phyloP scores from a whole-genome alignment of 306 rosid species.

The Sophora flavescens region DNA sequence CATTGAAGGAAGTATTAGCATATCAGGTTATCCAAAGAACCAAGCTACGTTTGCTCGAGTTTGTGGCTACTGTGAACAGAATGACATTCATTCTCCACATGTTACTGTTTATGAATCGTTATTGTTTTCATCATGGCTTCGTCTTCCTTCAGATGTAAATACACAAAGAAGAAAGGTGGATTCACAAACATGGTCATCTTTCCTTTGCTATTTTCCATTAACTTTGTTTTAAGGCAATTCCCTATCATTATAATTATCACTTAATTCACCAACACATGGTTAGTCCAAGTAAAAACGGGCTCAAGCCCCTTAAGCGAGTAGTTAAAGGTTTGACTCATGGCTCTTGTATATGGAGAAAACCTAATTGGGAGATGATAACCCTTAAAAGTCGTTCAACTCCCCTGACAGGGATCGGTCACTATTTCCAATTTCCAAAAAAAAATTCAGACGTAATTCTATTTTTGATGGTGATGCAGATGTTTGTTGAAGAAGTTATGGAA shows the following conservation, averaged over 20 bases:
- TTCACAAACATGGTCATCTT: neutral
- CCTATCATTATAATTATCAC: neutral
- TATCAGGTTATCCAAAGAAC: constrained; percentile 68
- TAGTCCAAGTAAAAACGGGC: too few species aligned
- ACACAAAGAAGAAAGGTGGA: constrained; percentile 41
- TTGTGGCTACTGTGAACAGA: constrained; percentile 70
- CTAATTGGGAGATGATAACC: too few species aligned
- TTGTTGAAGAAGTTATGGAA: constrained; percentile 64
- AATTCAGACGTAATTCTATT: too few species aligned
- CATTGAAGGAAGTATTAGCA: constrained; percentile 64
- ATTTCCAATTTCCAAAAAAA: too few species aligned
- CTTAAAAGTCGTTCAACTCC: too few species aligned
- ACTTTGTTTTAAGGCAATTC: neutral
- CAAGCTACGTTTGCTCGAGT: constrained; percentile 64
- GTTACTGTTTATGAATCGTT: constrained; percentile 67
- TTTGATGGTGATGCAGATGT: constrained; percentile 45
- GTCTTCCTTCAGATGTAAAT: constrained; percentile 57
- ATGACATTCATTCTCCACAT: constrained; percentile 62
- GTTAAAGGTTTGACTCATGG: too few species aligned
- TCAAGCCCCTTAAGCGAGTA: too few species aligned
- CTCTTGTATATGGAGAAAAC: too few species aligned
- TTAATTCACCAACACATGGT: neutral
- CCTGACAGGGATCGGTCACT: too few species aligned
- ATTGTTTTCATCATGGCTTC: constrained; percentile 65
- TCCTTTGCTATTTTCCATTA: neutral